phyloP scores from a whole-genome alignment of 257 asterid species.

The Echium plantagineum region DNA sequence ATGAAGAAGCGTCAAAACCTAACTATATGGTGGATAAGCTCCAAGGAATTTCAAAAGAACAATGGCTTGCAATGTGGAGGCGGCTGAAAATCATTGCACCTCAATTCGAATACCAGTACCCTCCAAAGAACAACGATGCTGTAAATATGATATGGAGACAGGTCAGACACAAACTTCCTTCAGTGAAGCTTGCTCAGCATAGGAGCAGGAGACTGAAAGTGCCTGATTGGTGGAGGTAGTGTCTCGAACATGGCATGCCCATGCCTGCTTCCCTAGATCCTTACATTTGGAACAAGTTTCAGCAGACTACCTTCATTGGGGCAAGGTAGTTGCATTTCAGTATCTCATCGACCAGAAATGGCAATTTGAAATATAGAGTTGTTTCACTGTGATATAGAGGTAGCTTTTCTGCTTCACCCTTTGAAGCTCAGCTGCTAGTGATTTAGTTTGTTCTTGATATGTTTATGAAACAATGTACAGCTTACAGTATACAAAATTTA shows the following conservation, averaged over 20 bases:
- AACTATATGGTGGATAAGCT: conserved; percentile 57
- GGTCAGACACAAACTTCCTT: conserved; percentile 64
- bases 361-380: background rate
- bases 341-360: background rate
- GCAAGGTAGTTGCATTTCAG: conserved; percentile 2
- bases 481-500: background rate
- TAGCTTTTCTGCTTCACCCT: background rate
- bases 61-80: conserved; percentile 78
- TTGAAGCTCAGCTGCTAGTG: background rate
- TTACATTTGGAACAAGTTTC: conserved; percentile 11
- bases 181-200: conserved; percentile 53
- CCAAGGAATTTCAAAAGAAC: conserved; percentile 35
- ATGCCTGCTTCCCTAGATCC: conserved; percentile 6
- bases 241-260: background rate
- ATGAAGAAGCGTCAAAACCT: conserved; percentile 45
- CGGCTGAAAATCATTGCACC: conserved; percentile 47
- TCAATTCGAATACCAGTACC: conserved; percentile 79
- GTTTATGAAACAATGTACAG: background rate
- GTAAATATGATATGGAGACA: conserved; percentile 92
- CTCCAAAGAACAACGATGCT: conserved; percentile 71
- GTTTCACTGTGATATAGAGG: background rate
- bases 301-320: too few relatives aligned
- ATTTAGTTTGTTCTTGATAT: too few relatives aligned
- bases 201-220: conserved; percentile 67
- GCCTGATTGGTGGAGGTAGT: conserved; percentile 87